Percentiles rank a stretch among this genome's conserved stretches.
These are phyloP conservation scores for Debaryomyces sp. DNA, from an alignment of 1,139 yeast genomes.

Conservation along the genomic window DNA sequence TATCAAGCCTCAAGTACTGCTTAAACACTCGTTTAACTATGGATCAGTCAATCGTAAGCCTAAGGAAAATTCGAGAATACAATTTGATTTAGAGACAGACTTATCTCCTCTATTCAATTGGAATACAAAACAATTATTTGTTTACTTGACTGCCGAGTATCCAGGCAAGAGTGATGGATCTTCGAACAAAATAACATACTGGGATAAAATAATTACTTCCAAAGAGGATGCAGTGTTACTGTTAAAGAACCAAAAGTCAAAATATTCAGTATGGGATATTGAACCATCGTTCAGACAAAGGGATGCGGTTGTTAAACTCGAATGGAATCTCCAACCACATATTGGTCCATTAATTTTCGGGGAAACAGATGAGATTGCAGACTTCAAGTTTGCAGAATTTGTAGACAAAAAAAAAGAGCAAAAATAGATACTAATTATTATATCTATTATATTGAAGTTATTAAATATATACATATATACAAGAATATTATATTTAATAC, in stretches of 20 bases:
- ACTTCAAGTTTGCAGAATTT: constrained; percentile 31
- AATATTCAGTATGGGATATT: constrained; percentile 89
- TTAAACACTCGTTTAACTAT: constrained; percentile 68
- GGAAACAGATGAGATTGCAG: constrained; percentile 38
- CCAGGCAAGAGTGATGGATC: constrained; percentile 58
- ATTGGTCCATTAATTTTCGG: constrained; percentile 83
- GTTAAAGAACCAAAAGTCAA: constrained; percentile 59
- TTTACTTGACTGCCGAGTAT: constrained; percentile 87
- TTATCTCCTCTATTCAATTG: constrained; percentile 83
- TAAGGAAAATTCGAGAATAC: constrained; percentile 76
- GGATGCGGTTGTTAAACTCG: constrained; percentile 69
- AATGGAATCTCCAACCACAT: constrained; percentile 93
- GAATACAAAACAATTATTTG: constrained; percentile 95
- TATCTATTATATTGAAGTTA: constrained; percentile 2
- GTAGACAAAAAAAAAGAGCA: constrained; percentile 1
- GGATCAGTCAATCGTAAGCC: constrained; percentile 73
- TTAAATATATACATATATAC: constrained; percentile 9
- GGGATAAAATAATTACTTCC: constrained; percentile 80
- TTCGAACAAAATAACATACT: constrained; percentile 73
- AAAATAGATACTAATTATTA: constrained; percentile 1
- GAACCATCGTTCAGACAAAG: constrained; percentile 67
- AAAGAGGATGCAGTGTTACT: constrained; percentile 60
- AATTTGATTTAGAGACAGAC: constrained; percentile 69
- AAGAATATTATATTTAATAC: constrained; percentile 3
- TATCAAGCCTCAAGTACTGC: constrained; percentile 41